Conservation (phyloP, 352 stramenopile genomes). For the Blastocystis sp. region DNA sequence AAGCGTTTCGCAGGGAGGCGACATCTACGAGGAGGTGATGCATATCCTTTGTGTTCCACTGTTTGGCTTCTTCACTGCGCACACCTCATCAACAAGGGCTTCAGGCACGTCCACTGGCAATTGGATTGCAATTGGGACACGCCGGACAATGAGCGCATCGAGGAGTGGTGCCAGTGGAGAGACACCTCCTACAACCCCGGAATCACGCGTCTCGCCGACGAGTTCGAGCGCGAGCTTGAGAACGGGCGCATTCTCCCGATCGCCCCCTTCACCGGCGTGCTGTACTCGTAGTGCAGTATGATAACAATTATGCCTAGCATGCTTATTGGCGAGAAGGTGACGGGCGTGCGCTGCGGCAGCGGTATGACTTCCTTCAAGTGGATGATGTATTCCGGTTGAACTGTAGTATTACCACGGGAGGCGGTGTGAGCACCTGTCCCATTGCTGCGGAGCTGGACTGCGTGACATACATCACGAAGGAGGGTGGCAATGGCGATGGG, state of each 20-base stretch:
- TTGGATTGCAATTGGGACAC: slow-evolving; percentile 73
- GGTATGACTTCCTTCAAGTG: slow-evolving; percentile 73
- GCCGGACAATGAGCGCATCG: slow-evolving; percentile 71
- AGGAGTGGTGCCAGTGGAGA: slow-evolving; percentile 72
- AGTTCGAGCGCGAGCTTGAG: slow-evolving; percentile 71
- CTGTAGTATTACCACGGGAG: slow-evolving; percentile 71
- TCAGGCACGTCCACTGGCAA: slow-evolving; percentile 74
- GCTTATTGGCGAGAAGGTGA: slow-evolving; percentile 71
- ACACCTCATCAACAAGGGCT: slow-evolving; percentile 69
- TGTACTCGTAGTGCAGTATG: slow-evolving; percentile 47
- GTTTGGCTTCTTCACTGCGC: background rate
- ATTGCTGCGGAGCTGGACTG: slow-evolving; percentile 72
- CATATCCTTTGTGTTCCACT: slow-evolving; percentile 69
- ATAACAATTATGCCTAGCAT: background rate
- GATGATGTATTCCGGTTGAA: background rate
- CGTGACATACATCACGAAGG: slow-evolving; percentile 71
- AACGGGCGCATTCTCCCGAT: slow-evolving; percentile 72
- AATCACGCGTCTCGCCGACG: slow-evolving; percentile 71
- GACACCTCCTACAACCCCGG: slow-evolving; percentile 73
- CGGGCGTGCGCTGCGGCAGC: slow-evolving; percentile 72
- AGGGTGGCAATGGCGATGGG: background rate
- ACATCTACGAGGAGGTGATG: slow-evolving; percentile 74
- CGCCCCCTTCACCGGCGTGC: slow-evolving; percentile 71
- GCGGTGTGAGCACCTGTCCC: slow-evolving; percentile 72
- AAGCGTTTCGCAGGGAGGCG: slow-evolving; percentile 70